Percentiles rank a stretch among this genome's conserved stretches.
phyloP scores from a whole-genome alignment of 257 asterid genomes.

The Plantago major region DNA sequence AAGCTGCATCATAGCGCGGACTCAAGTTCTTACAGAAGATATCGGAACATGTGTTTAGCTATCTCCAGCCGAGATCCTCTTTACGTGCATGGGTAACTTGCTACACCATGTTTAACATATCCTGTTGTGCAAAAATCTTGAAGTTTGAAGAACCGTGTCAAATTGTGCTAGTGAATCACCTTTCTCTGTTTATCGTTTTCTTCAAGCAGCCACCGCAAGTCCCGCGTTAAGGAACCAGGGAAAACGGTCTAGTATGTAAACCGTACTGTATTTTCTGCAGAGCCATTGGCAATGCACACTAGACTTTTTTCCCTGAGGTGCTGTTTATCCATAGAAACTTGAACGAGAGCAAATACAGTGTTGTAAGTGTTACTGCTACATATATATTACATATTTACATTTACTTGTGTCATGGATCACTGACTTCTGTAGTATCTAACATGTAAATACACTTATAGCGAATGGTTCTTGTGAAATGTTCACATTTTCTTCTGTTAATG shows the following conservation, averaged over 20 bases:
- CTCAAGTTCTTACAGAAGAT: neutral
- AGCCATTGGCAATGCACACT: neutral
- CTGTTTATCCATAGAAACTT: neutral
- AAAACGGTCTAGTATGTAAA: slow-evolving; percentile 6
- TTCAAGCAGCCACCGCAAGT: neutral
- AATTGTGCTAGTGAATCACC: too few relatives aligned
- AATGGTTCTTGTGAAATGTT: too few relatives aligned
- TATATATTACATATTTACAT: neutral
- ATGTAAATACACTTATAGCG: too few relatives aligned
- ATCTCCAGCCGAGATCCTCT: too few relatives aligned
- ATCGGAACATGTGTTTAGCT: neutral
- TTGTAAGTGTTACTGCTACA: neutral
- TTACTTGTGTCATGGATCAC: neutral
- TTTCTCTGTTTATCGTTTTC: neutral
- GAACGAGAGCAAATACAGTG: neutral
- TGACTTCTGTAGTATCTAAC: neutral
- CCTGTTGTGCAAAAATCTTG: neutral
- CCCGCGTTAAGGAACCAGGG: neutral
- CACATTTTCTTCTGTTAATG: too few relatives aligned
- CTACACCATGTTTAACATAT: neutral
- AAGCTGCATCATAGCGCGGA: neutral
- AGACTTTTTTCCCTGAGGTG: slow-evolving; percentile 8
- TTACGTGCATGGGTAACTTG: neutral
- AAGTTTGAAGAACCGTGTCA: too few relatives aligned
- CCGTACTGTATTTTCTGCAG: neutral